Base-by-base conservation (phyloP, 352 stramenopile species). In the Pilasporangium apinafurcum region DNA sequence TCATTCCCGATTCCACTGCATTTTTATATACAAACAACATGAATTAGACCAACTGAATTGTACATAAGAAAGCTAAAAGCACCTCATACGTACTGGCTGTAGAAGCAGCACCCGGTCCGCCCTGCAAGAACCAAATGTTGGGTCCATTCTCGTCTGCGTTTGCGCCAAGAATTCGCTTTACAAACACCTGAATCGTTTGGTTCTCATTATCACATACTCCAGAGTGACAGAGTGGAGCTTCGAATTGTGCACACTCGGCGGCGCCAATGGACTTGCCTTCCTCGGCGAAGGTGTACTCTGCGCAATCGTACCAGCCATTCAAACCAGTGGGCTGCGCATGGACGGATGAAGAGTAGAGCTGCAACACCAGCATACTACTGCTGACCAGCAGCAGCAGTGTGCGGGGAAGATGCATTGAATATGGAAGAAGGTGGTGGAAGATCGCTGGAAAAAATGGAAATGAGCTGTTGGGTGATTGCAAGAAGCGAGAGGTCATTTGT, bases 251-350 rank as follows among this genome's bases (percentile, higher is more conserved):
- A 41, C 68, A 80, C 42, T 83, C 59, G 41, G 28, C 28, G n/a
- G 59, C 42, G 37, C 22, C 16, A 26, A 47, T 43, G 22, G 56
- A 27, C 9, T 22, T 37, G 45, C 30, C 6, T 18, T 27, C 24
- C 26, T 21, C 21, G 25, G 33, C 27, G 13, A 53, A 27, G 3
- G 64, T 72, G 25, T 55, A 37, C 2, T 50, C 48, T 13, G 16
- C 35, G 46, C 69, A 83, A 8, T 52, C 30, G 51, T 68, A 83
- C 65, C 69, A 83, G 14, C 65, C 69, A 38, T 76, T 61, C n/a
- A n/a, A n/a, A n/a, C n/a, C n/a, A n/a, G n/a, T n/a, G n/a, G n/a
- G n/a, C n/a, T n/a, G n/a, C n/a, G n/a, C n/a, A n/a, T n/a, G n/a
- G n/a, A n/a, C n/a, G n/a, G n/a, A n/a, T n/a, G n/a, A n/a, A n/a